Evolutionary conservation across 2,329 filamentous ascomycete genomes (phyloP), one percentile per base, ranked within the genome.

Genomic region (Aspergillus sojae): DNA sequence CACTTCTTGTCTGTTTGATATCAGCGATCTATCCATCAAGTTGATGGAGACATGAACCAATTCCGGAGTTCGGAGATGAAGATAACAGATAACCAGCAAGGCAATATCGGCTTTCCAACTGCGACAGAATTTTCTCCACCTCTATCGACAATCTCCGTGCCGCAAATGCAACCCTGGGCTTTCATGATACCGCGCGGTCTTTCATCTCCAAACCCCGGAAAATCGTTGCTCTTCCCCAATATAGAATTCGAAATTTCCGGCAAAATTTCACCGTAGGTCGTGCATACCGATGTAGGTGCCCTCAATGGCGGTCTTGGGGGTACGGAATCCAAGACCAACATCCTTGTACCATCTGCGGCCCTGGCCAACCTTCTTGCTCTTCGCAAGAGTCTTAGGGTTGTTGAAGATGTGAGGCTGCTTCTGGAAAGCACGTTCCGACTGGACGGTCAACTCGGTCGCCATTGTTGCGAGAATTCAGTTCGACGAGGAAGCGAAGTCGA

Each of bases 341-440:
- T 99, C 95, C 91, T 99, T 99, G 86, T 96, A 97, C 93, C 90
- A 94, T 94, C 94, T 90, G 85, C 92, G 91, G 78, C 92, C 91
- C 90, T 96, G 96, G 83, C 93, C 93, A 77, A 91, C 91, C 82
- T 90, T 84, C 78, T 84, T 90, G 83, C 86, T 86, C 82, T 91
- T 92, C 81, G 89, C 85, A 88, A 93, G 93, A 83, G 87, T 86
- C 91, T 99, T 99, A 82, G 91, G 88, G 91, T 98, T 97, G 80
- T 92, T 89, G 92, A 98, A 99, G 89, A 99, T 97, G 86, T 99
- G 95, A 84, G 95, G 95, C 89, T 99, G 94, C 91, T 99, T 99
- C 86, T 98, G 95, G 92, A 92, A 99, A 89, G 95, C 95, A 88
- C 95, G 94, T 91, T 99, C 95, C 83, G 93, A 96, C 91, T 99